phyloP scores from a whole-genome alignment of 768 basidiomycete species.

The Podaxis mareebaensis region DNA sequence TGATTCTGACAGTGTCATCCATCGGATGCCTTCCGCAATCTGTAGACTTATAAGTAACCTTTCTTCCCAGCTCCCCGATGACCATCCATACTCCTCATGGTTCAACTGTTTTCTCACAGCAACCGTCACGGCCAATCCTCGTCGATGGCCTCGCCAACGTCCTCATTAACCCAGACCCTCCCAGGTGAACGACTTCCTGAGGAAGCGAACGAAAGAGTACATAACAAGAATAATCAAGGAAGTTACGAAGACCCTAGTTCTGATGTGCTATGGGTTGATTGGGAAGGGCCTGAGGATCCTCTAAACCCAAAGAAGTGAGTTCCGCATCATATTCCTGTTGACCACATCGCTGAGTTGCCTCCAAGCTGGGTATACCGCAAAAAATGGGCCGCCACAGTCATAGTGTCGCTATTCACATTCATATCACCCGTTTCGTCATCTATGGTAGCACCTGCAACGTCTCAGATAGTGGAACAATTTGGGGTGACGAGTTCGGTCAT shows the following conservation, averaged over 20 bases:
- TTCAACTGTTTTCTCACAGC: neutral
- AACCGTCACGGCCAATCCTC: neutral
- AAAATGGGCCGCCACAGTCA: conserved; percentile 67
- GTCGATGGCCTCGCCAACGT: neutral
- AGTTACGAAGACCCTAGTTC: neutral
- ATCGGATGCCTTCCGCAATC: conserved; percentile 5
- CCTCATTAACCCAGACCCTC: conserved; percentile 9
- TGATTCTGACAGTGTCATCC: neutral
- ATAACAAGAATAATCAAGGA: neutral
- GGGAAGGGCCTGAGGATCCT: conserved; percentile 64
- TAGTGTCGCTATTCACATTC: conserved; percentile 69
- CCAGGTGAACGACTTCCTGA: conserved; percentile 11
- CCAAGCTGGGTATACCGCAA: conserved; percentile 54
- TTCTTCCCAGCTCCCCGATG: neutral
- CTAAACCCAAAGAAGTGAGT: conserved; percentile 59
- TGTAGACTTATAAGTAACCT: neutral
- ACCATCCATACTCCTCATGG: neutral
- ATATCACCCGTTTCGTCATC: conserved; percentile 71
- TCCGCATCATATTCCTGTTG: neutral
- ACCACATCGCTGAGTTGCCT: neutral
- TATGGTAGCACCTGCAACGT: conserved; percentile 69
- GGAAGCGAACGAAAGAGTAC: neutral
- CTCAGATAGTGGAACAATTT: conserved; percentile 52
- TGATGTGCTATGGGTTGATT: conserved; percentile 49
- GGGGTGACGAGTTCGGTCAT: conserved; percentile 49